Base-by-base conservation (phyloP, 1,139 yeast species). In the Suzukiozyma palmioleophila region DNA sequence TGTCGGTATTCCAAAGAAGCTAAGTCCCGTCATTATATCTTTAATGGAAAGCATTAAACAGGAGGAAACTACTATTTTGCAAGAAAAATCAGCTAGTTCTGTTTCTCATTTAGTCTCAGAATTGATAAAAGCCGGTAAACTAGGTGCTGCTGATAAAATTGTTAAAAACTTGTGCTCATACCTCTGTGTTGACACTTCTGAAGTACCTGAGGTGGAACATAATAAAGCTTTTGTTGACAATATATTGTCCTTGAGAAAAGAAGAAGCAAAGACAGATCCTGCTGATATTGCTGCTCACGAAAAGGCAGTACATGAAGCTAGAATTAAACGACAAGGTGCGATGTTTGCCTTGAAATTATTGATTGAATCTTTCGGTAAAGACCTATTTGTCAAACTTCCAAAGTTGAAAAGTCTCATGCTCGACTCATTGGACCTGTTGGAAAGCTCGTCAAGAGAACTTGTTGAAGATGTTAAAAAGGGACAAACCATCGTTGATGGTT, bases 131-230 rank as follows among this genome's bases (percentile, higher is more conserved):
- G 66, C 65, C 10, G 80, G 78, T 9, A 89, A 90, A 52, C 60
- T 60, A 15, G 81, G 81, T 32, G 95, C 94, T 2, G 82, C 92
- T 3, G 95, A 88, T 51, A 94, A 92, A 56, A 84, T 92, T 48
- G 78, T 87, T 39, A 90, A 88, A 56, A 94, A 94, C 54, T 66
- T 94, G 40, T 87, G 97, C 63, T 96, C 95, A 1, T 92, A 92
- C 56, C 60, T 92, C 36, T 92, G 98, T 66, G 97, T 90, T 32
- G 98, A 92, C 58, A 88, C 96, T 0, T 78, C 94, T 5, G 97
- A 90, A 58, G 97, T 92, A 27, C 98, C 98, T 3, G 97, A 89
- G 54, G 92, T 87, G 55, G 73, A 74, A 26, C 84, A 86, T 36
- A 85, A 87, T 54, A 75, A 77, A 36, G 64, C 65, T 10, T 71